Conservation (phyloP, 306 rosid genomes). For the Medicago ruthenica region DNA sequence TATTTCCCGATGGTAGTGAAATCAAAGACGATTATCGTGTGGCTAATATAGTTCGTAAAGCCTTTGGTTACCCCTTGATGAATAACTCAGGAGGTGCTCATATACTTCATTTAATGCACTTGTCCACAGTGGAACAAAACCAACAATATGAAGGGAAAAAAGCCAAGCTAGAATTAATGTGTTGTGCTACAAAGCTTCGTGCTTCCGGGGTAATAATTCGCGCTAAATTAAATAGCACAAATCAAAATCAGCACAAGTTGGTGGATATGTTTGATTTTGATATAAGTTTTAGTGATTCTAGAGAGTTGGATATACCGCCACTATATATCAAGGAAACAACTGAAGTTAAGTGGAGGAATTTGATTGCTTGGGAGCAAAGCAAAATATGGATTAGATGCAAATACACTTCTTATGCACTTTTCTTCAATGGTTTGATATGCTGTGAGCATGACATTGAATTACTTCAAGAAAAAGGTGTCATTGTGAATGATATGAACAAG, state of each 20-base stretch:
- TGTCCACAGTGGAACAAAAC: constrained; percentile 1
- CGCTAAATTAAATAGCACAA: background rate
- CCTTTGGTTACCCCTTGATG: constrained; percentile 18
- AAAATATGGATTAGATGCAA: constrained; percentile 3
- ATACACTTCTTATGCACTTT: constrained; percentile 24
- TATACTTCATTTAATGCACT: constrained; percentile 48
- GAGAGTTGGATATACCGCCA: background rate
- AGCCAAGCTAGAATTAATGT: background rate
- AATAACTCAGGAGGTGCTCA: constrained; percentile 13
- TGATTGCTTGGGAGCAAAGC: constrained; percentile 35
- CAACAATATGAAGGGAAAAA: background rate
- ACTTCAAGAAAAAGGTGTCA: background rate
- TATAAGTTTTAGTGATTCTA: background rate
- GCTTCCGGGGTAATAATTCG: constrained; percentile 36
- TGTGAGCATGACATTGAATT: constrained; percentile 21
- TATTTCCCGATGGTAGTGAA: background rate
- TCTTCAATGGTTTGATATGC: constrained; percentile 21
- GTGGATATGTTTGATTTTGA: constrained; percentile 6
- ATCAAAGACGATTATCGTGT: background rate
- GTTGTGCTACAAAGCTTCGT: constrained; percentile 36
- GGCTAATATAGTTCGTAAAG: constrained; percentile 4
- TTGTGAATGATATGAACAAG: constrained; percentile 1
- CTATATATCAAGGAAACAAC: constrained; percentile 16
- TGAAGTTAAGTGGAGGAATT: constrained; percentile 7
- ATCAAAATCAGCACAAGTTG: background rate